These are phyloP conservation scores for Globisporangium cylindrosporum DNA, from an alignment of 352 stramenopile species.

Conservation along the genomic window DNA sequence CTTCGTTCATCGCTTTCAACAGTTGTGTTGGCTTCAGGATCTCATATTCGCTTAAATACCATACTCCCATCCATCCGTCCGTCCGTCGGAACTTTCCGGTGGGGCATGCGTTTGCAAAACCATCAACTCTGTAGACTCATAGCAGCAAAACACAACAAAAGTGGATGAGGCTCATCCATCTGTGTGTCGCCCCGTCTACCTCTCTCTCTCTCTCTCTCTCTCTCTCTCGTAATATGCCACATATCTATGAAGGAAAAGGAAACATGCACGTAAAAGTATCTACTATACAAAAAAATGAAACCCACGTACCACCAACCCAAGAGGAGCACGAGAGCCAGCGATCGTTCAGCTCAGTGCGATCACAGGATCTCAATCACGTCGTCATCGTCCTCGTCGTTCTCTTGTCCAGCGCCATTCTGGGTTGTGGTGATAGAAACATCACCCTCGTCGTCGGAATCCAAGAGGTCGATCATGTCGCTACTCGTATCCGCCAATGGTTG, in stretches of 20 bases:
- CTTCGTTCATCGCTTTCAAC: neutral
- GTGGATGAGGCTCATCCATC: neutral
- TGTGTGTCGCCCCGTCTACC: neutral
- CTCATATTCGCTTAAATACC: neutral
- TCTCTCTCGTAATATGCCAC: neutral
- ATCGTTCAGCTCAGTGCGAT: neutral
- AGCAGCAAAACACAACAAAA: neutral
- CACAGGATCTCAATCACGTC: constrained; percentile 26
- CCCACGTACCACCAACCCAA: neutral
- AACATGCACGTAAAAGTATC: neutral
- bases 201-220: neutral
- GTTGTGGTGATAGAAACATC: constrained; percentile 2
- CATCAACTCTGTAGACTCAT: neutral
- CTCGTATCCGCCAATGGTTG: constrained; percentile 21
- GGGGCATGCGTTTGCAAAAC: neutral
- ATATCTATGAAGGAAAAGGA: neutral
- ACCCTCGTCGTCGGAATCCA: constrained; percentile 53
- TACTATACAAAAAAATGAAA: neutral
- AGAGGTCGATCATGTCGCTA: constrained; percentile 54
- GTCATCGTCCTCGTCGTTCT: constrained; percentile 16
- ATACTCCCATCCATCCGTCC: neutral
- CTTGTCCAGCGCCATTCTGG: neutral
- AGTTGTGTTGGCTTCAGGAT: neutral
- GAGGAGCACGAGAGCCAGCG: neutral
- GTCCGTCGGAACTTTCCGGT: neutral